A percentile compares a stretch with the other conserved stretches of the same genome.
These are phyloP conservation scores for Serendipita vermifera DNA, from an alignment of 768 basidiomycete genomes.

Conservation along the genomic window DNA sequence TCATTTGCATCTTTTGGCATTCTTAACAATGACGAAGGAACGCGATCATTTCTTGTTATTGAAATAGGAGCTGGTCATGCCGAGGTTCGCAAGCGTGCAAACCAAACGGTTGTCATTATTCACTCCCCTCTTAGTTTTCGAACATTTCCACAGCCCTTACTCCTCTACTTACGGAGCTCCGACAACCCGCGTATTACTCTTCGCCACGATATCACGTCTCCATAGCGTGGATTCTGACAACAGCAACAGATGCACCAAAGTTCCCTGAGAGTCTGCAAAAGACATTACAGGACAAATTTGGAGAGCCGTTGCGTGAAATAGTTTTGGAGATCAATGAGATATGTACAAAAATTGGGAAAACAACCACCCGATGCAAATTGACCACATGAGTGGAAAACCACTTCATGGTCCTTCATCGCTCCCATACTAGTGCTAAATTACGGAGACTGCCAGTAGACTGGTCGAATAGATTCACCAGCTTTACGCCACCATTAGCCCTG, in stretches of 20 bases:
- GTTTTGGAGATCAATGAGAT: neutral
- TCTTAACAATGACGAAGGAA: conserved; percentile 66
- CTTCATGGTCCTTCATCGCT: neutral
- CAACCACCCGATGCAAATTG: neutral
- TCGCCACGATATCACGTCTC: conserved; percentile 25
- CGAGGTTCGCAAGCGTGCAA: no score
- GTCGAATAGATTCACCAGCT: conserved; percentile 56
- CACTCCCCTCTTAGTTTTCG: conserved; percentile 21
- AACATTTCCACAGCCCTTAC: conserved; percentile 20
- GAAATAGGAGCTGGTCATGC: conserved; percentile 75
- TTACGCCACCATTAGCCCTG: conserved; percentile 20
- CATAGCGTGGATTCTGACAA: neutral
- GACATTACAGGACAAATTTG: neutral
- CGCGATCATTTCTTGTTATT: conserved; percentile 65
- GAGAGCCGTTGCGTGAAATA: neutral
- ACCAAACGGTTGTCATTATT: no score
- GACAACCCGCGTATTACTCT: conserved; percentile 26
- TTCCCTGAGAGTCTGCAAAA: neutral
- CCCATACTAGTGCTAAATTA: conserved; percentile 46
- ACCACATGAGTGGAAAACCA: neutral
- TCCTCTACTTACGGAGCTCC: conserved; percentile 19
- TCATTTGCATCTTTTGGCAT: conserved; percentile 64
- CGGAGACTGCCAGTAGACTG: conserved; percentile 59
- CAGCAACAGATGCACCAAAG: neutral
- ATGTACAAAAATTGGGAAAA: neutral